Evolutionary conservation across 2,329 filamentous ascomycete genomes (phyloP).

Genomic region (Catunica adiposa): DNA sequence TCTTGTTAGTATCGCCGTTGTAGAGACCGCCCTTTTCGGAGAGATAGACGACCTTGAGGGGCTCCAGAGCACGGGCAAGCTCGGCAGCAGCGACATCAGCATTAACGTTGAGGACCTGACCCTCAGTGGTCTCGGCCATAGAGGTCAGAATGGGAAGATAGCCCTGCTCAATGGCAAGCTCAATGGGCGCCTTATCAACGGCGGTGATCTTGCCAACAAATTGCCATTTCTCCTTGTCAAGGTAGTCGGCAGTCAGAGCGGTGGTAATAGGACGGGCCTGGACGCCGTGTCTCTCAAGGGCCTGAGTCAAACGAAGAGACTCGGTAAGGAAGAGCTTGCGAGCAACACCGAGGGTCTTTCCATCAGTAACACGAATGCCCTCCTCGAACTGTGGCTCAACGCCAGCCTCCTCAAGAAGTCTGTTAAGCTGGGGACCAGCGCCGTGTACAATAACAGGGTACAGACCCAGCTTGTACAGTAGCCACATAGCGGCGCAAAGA

Average conservation of each 20-base stretch:
- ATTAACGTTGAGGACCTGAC: conserved; percentile 91
- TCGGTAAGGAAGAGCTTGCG: conserved; percentile 88
- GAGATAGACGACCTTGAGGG: conserved; percentile 95
- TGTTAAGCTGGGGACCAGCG: conserved; percentile 87
- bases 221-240: conserved; percentile 92
- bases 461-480: conserved; percentile 85
- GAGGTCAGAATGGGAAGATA: conserved; percentile 89
- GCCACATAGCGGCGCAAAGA: conserved; percentile 73
- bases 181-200: conserved; percentile 79
- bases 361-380: conserved; percentile 88
- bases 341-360: conserved; percentile 81
- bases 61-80: conserved; percentile 73
- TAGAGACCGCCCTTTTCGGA: conserved; percentile 95
- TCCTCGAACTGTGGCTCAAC: conserved; percentile 94
- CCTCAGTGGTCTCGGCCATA: conserved; percentile 85
- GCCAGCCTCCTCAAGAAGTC: conserved; percentile 72
- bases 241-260: conserved; percentile 83
- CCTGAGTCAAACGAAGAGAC: conserved; percentile 82
- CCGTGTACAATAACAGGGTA: conserved; percentile 94
- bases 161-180: conserved; percentile 77
- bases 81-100: conserved; percentile 93
- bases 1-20: conserved; percentile 81
- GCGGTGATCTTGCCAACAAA: conserved; percentile 89
- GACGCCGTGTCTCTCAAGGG: conserved; percentile 77
- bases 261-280: conserved; percentile 79